Percentiles rank a stretch among this genome's conserved stretches.
Conservation (phyloP, 345 rosid genomes). For the Pistacia vera region DNA sequence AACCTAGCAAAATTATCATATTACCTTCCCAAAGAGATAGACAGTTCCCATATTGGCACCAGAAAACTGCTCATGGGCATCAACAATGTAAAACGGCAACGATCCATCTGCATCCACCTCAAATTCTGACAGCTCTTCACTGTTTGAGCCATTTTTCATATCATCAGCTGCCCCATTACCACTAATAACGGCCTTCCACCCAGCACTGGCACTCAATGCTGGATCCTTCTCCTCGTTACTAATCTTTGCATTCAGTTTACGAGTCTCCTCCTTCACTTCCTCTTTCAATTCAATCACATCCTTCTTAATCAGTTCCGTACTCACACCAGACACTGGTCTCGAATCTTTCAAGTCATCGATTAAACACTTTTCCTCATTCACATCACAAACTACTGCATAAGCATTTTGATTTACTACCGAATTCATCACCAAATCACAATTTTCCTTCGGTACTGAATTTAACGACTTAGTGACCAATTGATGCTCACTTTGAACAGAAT, state of each 20-base stretch:
- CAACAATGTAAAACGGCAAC: conserved; percentile 73
- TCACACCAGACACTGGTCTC: conserved; percentile 1
- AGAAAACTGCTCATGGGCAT: conserved; percentile 81
- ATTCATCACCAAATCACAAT: conserved; percentile 3
- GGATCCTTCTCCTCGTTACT: conserved; percentile 57
- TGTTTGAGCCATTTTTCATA: conserved; percentile 27
- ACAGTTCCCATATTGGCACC: conserved; percentile 82
- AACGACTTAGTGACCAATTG: conserved; percentile 11
- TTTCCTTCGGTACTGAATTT: conserved; percentile 15
- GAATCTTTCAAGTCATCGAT: conserved; percentile 10
- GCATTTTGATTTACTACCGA: conserved; percentile 6
- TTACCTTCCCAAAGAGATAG: conserved; percentile 95
- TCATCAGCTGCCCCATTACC: conserved; percentile 33
- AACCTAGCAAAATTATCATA: neutral
- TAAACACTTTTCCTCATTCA: conserved; percentile 28
- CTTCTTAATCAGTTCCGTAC: conserved; percentile 9
- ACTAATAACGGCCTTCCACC: conserved; percentile 70
- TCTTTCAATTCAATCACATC: conserved; percentile 37
- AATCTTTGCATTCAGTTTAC: conserved; percentile 73
- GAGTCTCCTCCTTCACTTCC: conserved; percentile 27
- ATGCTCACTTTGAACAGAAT: conserved; percentile 35
- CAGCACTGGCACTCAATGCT: conserved; percentile 76
- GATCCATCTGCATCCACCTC: conserved; percentile 76
- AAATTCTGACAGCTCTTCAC: conserved; percentile 57
- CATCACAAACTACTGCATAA: conserved; percentile 14